These are phyloP conservation scores for Erodium trifolium DNA, from an alignment of 441 rosid species.

Conservation along the genomic window DNA sequence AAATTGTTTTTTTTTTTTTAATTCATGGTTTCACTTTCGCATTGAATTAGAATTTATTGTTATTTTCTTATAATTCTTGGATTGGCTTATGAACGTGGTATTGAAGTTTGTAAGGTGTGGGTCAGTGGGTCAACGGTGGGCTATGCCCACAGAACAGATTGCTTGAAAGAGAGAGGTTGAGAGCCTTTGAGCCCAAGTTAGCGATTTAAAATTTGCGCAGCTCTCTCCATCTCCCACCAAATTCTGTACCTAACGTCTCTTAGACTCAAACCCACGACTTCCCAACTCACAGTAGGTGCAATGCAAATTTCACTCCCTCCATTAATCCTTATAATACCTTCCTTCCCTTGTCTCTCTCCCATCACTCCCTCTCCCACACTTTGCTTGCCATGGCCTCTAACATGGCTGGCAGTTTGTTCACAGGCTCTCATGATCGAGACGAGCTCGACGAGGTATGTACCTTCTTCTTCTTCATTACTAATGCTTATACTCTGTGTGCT, in stretches of 20 bases:
- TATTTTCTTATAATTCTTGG: not conserved
- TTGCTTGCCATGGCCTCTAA: conserved; percentile 33
- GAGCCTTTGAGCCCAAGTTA: conserved; percentile 5
- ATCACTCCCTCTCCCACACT: conserved; percentile 10
- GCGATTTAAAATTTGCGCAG: not conserved
- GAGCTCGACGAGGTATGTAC: conserved; percentile 30
- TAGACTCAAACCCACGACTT: conserved; percentile 64
- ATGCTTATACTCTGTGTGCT: not conserved
- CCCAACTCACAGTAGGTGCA: conserved; percentile 57
- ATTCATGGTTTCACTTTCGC: not conserved
- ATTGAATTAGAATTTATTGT: not conserved
- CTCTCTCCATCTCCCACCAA: conserved; percentile 17
- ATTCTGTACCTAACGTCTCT: conserved; percentile 35
- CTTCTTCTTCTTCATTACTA: not conserved
- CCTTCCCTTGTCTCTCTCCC: conserved; percentile 16
- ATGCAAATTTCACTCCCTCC: conserved; percentile 3
- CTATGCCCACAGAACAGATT: not conserved
- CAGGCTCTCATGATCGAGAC: conserved; percentile 27
- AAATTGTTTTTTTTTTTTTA: not conserved
- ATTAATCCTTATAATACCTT: conserved; percentile 18
- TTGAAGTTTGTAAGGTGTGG: too few relatives aligned
- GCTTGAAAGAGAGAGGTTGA: conserved; percentile 6
- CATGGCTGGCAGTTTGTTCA: conserved; percentile 40
- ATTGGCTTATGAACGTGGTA: too few relatives aligned
- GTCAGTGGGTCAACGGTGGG: not conserved